Base-by-base conservation (phyloP, 169 alveolate genomes). In the Babesia caballi region DNA sequence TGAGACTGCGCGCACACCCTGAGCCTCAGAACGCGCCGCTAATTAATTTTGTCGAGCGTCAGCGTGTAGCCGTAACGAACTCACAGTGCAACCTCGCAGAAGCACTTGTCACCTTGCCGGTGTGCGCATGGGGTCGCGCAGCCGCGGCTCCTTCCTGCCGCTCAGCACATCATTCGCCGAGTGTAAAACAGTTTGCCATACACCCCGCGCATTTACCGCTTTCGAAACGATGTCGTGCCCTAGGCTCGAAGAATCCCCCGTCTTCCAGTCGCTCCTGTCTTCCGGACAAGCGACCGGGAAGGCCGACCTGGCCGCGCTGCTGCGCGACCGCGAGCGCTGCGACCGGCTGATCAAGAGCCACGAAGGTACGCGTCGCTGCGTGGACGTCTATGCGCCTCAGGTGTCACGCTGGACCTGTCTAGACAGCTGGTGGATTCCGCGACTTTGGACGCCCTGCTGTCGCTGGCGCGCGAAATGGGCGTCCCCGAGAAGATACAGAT, bases 331-430 rank as follows among this genome's bases (percentile, higher is more conserved):
- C 33, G 38, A 33, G 17, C 68, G 88, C 27, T 81, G 84, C n/a
- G 74, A 81, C 41, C 65, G 53, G 19, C 54, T 81, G 15, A 81
- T 81, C 14, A 69, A 61, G 59, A 42, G 23, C 36, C 50, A 40
- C 42, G 23, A 70, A 6, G 88, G 88, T 81, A 50, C 30, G 51
- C 47, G 17, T 8, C 14, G 7, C 8, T 25, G 0, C 19, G 2
- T 36, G 33, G n/a, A 2, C 28, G 5, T 15, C 66, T 42, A 35
- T 42, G 38, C 42, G 19, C 8, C 4, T 5, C 30, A 78, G 87
- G 87, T n/a, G 71, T 81, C 3, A 81, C 88, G 9, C 47, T 81
- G 21, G 88, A 81, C 50, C 41, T 81, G 27, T 70, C 84, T 35
- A 50, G 88, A 27, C 83, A 81, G 50, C 32, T 70, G 75, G 12